Evolutionary conservation across 768 basidiomycete species (phyloP), one percentile per base, ranked within the genome.

Genomic region (Dioszegia aurantiaca): DNA sequence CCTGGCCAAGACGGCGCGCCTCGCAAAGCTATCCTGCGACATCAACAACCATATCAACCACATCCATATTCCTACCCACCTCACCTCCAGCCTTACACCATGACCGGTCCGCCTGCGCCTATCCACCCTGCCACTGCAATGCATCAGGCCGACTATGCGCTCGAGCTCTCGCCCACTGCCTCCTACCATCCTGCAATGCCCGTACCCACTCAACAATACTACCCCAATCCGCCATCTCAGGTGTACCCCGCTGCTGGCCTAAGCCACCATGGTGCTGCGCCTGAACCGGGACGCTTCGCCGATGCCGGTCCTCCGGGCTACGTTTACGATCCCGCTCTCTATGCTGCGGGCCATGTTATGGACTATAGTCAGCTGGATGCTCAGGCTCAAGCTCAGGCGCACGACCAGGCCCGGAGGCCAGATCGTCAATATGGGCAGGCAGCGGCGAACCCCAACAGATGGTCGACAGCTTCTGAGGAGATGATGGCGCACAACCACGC

Each of bases 281-380:
- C 67, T 24, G 54, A 61, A 30, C 70, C 68, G 1, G 70, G 61
- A 21, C 59, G 66, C 45, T 73, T 73, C 56, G 72, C 72, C 41
- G 70, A 73, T 40, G 69, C 69, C 26, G 72, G 72, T 54, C 72
- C 69, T 11, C 72, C 72, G 3, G 72, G 67, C 24, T 68, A 64
- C 51, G 45, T 51, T 12, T 73, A 73, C 46, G 39, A 62, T 30
- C 65, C 67, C 24, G 31, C 21, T 23, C 21, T 43, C 26, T 43
- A 31, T 31, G 28, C 47, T 10, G 44, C 8, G 9, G 31, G 30
- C 46, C 30, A 28, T 11, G 17, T 17, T 4, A n/a, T 31, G 12
- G 30, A 49, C 14, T 37, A 31, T 17, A n/a, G 26, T 4, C 47
- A 16, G 19, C 19, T 19, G 3, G 27, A 19, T 6, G 14, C 11